Evolutionary conservation across 176 grass and related monocot species (phyloP), one percentile per base, ranked within the genome.

Genomic region (Carex cristatella): DNA sequence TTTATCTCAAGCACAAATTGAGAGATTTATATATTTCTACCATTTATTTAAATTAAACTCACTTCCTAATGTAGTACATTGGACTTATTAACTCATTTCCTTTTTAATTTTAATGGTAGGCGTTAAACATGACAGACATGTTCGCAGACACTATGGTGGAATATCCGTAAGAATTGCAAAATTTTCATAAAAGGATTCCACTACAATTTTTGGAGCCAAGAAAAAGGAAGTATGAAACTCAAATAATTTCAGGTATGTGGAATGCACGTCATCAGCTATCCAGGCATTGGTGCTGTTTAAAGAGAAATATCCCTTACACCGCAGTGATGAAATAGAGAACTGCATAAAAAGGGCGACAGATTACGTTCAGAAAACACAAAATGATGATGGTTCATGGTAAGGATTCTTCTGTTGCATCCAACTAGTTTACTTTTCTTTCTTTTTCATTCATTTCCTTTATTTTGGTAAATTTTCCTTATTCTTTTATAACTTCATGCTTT

Each of bases 61-160:
- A 0, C 56, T 81, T 82, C 8, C 46, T 31, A 5, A 65, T 66
- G 14, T 70, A 44, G 1, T 38, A 65, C 23, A 31, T 40, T 62
- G 3, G 61, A 44, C 16, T 82, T 65, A 23, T n/a, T 65, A 49
- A 42, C 42, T 63, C 14, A 75, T 75, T 42, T 15, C 64, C 56
- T 44, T 69, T 27, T 48, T 8, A 86, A 65, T 56, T 69, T 65
- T 82, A 19, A 84, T 74, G 51, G 12, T 85, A 94, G 93, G 81
- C 71, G 57, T 86, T 94, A 32, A 94, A 94, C 70, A 85, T 91
- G 88, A 90, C 93, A 70, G 93, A 94, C 55, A 94, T 92, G 71
- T 92, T 92, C 44, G 81, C 69, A 14, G 90, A 92, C 61, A 62
- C 87, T 37, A 92, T 94, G 84, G 84, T 94, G 57, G 93, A 94